Conservation (phyloP, 1,284 basidiomycete species). For the Coniferiporia weirii region DNA sequence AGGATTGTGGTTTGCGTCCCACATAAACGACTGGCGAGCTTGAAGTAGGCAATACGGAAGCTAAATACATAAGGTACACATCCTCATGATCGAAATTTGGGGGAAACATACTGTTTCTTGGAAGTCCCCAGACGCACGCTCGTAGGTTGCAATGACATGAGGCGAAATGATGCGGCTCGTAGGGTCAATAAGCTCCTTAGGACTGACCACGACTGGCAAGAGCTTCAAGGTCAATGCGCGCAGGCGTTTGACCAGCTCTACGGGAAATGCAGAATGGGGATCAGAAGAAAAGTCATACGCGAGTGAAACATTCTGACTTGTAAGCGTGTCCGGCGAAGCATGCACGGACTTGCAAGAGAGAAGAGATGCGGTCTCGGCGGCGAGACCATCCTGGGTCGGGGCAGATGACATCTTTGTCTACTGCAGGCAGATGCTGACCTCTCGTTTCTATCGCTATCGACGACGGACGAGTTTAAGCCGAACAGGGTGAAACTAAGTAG, state of each 20-base stretch:
- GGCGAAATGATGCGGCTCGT: constrained; percentile 71
- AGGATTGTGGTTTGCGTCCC: constrained; percentile 65
- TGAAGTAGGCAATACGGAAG: constrained; percentile 79
- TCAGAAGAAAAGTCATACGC: background rate
- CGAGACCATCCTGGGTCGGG: background rate
- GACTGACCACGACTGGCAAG: constrained; percentile 76
- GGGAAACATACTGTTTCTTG: constrained; percentile 59
- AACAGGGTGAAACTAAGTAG: no score
- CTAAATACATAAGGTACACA: constrained; percentile 30
- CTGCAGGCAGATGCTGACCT: no score
- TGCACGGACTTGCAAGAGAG: constrained; percentile 43
- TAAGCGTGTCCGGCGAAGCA: constrained; percentile 64
- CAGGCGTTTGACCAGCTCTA: constrained; percentile 77
- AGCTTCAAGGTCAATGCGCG: constrained; percentile 73
- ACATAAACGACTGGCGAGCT: constrained; percentile 73
- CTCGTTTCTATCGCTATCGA: no score
- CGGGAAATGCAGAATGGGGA: background rate
- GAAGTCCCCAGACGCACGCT: constrained; percentile 70
- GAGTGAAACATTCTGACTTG: constrained; percentile 43
- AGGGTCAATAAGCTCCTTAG: constrained; percentile 52
- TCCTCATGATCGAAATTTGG: background rate
- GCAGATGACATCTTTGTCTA: background rate
- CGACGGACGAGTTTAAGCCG: no score
- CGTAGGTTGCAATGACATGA: constrained; percentile 60
- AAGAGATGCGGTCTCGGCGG: constrained; percentile 44